Percentiles rank a stretch among this genome's conserved stretches.
Conservation (phyloP, 768 basidiomycete species). For the Rhodocollybia butyracea region DNA sequence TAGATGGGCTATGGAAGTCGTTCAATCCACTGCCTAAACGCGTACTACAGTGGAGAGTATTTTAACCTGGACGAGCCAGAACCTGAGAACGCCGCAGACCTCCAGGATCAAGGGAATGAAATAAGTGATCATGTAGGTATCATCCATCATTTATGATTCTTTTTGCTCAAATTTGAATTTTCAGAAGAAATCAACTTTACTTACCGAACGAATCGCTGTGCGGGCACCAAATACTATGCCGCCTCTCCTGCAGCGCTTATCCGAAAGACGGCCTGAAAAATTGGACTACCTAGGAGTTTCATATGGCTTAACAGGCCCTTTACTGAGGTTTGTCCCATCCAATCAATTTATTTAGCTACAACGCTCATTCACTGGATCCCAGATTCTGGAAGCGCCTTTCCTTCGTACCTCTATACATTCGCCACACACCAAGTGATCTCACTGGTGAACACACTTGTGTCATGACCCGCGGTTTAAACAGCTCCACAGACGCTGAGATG, state of each 20-base stretch:
- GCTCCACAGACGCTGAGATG: slow-evolving; percentile 54
- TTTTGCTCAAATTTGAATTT: slow-evolving; percentile 21
- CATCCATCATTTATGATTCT: slow-evolving; percentile 10
- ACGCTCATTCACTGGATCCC: not conserved
- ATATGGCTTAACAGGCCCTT: slow-evolving; percentile 85
- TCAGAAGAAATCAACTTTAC: slow-evolving; percentile 35
- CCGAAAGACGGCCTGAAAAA: slow-evolving; percentile 84
- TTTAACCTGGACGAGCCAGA: slow-evolving; percentile 78
- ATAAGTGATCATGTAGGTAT: slow-evolving; percentile 26
- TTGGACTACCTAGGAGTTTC: slow-evolving; percentile 96
- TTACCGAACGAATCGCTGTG: slow-evolving; percentile 75
- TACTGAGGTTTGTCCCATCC: slow-evolving; percentile 55
- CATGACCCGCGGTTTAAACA: slow-evolving; percentile 87
- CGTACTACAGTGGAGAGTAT: slow-evolving; percentile 92
- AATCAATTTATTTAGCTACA: not conserved
- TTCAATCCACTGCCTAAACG: slow-evolving; percentile 80
- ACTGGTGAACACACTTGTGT: slow-evolving; percentile 97
- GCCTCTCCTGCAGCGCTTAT: slow-evolving; percentile 85
- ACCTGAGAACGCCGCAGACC: slow-evolving; percentile 24
- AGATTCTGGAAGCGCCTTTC: slow-evolving; percentile 96
- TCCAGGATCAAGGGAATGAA: not conserved
- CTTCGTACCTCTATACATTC: slow-evolving; percentile 87
- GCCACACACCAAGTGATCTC: slow-evolving; percentile 91
- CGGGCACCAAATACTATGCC: slow-evolving; percentile 81
- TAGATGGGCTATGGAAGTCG: slow-evolving; percentile 98